phyloP scores from a whole-genome alignment of 2,329 filamentous ascomycete genomes.

The Colletotrichum graminicola region DNA sequence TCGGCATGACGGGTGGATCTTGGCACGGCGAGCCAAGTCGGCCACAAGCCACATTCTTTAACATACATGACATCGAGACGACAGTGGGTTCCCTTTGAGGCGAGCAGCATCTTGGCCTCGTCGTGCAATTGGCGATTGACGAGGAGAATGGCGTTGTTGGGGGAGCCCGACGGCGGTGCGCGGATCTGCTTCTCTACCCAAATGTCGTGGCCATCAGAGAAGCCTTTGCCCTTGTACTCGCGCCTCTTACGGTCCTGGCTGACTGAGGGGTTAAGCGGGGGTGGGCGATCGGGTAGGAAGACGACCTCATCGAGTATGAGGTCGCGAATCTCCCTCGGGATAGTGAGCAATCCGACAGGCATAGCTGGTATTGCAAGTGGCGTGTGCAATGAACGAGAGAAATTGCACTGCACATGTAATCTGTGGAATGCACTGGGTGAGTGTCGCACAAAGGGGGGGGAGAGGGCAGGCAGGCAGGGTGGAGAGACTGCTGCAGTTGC shows the following conservation, averaged over 20 bases:
- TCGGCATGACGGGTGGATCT: slow-evolving; percentile 37
- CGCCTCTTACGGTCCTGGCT: slow-evolving; percentile 41
- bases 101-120: slow-evolving; percentile 39
- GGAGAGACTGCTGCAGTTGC: slow-evolving; percentile 8
- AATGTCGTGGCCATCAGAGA: slow-evolving; percentile 42
- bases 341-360: slow-evolving; percentile 37
- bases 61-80: slow-evolving; percentile 44
- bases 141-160: slow-evolving; percentile 39
- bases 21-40: slow-evolving; percentile 43
- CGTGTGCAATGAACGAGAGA: neutral
- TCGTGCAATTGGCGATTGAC: slow-evolving; percentile 42
- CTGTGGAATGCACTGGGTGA: neutral
- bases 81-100: slow-evolving; percentile 33
- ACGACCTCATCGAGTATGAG: slow-evolving; percentile 41
- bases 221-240: slow-evolving; percentile 41
- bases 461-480: neutral
- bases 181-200: slow-evolving; percentile 35
- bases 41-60: slow-evolving; percentile 44
- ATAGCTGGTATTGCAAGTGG: slow-evolving; percentile 21
- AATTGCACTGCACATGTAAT: neutral
- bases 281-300: slow-evolving; percentile 35
- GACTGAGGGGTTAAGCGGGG: slow-evolving; percentile 29
- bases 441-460: slow-evolving; percentile 17
- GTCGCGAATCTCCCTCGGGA: slow-evolving; percentile 42
- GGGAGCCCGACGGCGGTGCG: slow-evolving; percentile 33